Conservation (phyloP, 2,329 filamentous ascomycete species). For the Albifimbria verrucaria region DNA sequence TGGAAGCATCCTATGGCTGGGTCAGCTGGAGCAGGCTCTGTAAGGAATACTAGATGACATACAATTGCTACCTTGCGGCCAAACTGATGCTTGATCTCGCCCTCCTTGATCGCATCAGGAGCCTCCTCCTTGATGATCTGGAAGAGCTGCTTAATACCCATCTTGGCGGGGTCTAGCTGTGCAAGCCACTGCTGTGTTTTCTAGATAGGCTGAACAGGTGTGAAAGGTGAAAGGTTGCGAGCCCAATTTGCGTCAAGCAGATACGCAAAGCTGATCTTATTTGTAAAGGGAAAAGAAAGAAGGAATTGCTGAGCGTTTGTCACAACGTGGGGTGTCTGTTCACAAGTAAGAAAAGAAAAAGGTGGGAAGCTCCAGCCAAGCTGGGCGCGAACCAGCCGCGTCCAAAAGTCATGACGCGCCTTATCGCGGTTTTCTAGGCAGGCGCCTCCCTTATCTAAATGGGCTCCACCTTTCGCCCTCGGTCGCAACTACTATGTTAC, state of each 20-base stretch:
- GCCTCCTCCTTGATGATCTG: conserved; percentile 86
- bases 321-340: no score
- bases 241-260: conserved; percentile 1
- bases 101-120: conserved; percentile 91
- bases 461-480: conserved; percentile 11
- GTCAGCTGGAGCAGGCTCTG: neutral
- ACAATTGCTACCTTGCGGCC: conserved; percentile 97
- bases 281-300: no score
- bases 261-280: no score
- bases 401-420: neutral
- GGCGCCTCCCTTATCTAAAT: conserved; percentile 14
- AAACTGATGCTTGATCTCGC: conserved; percentile 98
- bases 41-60: conserved; percentile 33
- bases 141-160: conserved; percentile 72
- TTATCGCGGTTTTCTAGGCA: neutral
- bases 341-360: neutral
- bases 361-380: neutral
- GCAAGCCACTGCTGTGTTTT: neutral
- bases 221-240: neutral
- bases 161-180: conserved; percentile 27
- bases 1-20: conserved; percentile 56
- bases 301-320: no score
- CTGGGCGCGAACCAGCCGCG: conserved; percentile 2
- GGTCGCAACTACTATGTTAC: conserved; percentile 1
- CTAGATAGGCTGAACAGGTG: neutral